Evolutionary conservation across 2,329 filamentous ascomycete species (phyloP).

Genomic region (Sphaerulina populicola): DNA sequence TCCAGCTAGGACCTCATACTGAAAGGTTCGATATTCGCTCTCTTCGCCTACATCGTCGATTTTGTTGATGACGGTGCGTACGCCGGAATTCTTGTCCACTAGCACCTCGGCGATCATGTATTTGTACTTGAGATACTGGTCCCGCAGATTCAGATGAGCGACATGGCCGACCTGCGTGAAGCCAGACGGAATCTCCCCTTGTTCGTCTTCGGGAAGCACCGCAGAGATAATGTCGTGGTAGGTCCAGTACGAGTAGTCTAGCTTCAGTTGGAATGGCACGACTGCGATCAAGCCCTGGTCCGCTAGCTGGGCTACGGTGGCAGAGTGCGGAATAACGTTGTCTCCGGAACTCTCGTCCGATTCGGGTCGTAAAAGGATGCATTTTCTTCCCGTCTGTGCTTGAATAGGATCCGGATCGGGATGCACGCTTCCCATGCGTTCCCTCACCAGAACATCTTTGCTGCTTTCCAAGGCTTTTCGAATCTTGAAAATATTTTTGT

Average conservation of each 20-base stretch:
- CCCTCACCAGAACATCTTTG: constrained; percentile 57
- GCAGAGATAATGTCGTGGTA: constrained; percentile 77
- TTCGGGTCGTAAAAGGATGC: constrained; percentile 41
- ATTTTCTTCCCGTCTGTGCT: constrained; percentile 43
- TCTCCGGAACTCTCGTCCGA: constrained; percentile 22
- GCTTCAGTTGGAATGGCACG: constrained; percentile 63
- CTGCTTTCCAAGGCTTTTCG: constrained; percentile 58
- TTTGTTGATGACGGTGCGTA: constrained; percentile 94
- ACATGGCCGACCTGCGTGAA: constrained; percentile 88
- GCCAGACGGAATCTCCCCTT: constrained; percentile 72
- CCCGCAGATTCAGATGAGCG: constrained; percentile 83
- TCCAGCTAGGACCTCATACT: constrained; percentile 81
- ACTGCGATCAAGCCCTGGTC: constrained; percentile 60
- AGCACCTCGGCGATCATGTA: constrained; percentile 75
- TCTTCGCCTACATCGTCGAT: constrained; percentile 76
- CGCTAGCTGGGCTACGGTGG: constrained; percentile 59
- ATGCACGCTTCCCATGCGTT: constrained; percentile 56
- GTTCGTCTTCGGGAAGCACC: constrained; percentile 69
- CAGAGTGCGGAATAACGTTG: constrained; percentile 57
- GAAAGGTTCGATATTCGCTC: constrained; percentile 83
- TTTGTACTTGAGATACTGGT: constrained; percentile 77
- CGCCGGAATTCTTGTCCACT: constrained; percentile 74
- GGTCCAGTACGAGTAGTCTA: constrained; percentile 80
- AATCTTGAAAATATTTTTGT: constrained; percentile 64
- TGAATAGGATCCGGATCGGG: constrained; percentile 51